Evolutionary conservation across 805 yeast species (phyloP), one percentile per base, ranked within the genome.

Genomic region (Candida insectorum): DNA sequence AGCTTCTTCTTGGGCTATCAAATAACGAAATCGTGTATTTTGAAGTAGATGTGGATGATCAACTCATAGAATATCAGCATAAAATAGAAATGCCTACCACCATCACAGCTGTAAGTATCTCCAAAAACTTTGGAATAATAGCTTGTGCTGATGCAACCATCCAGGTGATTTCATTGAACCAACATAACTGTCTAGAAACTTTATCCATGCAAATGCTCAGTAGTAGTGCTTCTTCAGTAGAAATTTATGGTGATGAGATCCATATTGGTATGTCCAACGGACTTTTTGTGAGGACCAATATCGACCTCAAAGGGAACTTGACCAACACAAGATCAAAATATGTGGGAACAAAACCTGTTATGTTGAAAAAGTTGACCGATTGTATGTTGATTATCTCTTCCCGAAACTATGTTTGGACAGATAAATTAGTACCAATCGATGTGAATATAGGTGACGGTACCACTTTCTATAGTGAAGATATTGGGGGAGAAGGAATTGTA

Each of bases 241-340:
- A 56, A 16, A 43, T 64, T 44, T 32, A 24, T 47, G 36, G 19
- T 5, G 23, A 26, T 21, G 29, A 39, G 62, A 69, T 85, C 8
- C 94, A 88, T 55, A 72, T 87, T 31, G 97, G 97, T 2, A 69
- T 88, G 67, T 71, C 62, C n/a, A 85, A 79, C 54, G 97, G 97
- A 14, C 76, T 89, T 1, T 86, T 82, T 58, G 79, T 80, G 2
- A 63, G 81, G 12, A 73, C 86, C 0, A 25, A 30, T 8, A 45
- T 88, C 24, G 86, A 84, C 48, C 47, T 60, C 4, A 65, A 81
- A 3, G 96, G 95, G 3, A 52, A 51, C 3, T 69, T 76, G 14
- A 61, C 73, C 1, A 81, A 82, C 43, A 75, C 87, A 1, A 66
- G 82, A 46, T 75, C 78, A 12, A 79, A 81, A 48, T 87, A 82